These are phyloP conservation scores for Fusarium verticillioides DNA, from an alignment of 2,329 filamentous ascomycete genomes.

Conservation along the genomic window DNA sequence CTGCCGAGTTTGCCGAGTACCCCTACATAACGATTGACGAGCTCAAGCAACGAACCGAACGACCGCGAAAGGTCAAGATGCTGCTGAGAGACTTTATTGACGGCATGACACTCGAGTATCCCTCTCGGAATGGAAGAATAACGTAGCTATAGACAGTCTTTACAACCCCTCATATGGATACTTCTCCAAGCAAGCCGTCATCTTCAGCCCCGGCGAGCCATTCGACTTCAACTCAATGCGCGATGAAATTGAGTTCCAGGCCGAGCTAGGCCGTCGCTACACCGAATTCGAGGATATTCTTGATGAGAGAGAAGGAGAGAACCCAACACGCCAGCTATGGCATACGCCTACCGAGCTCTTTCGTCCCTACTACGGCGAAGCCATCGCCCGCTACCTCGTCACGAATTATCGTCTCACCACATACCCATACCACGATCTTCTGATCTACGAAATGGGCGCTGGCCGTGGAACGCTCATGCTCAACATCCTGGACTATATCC, in stretches of 20 bases:
- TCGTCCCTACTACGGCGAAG: conserved; percentile 94
- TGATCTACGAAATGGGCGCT: conserved; percentile 99
- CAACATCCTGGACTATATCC: conserved; percentile 97
- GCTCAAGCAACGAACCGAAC: conserved; percentile 75
- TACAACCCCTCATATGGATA: conserved; percentile 97
- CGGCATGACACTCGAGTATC: conserved; percentile 61
- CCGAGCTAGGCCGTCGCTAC: conserved; percentile 80
- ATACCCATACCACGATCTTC: conserved; percentile 95
- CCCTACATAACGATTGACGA: conserved; percentile 87
- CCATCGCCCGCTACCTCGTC: conserved; percentile 94
- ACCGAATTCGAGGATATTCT: conserved; percentile 89
- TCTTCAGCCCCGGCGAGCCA: conserved; percentile 91
- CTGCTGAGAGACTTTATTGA: conserved; percentile 97
- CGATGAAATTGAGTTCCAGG: conserved; percentile 88
- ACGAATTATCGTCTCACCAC: conserved; percentile 94
- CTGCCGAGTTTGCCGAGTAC: conserved; percentile 82
- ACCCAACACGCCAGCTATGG: conserved; percentile 89
- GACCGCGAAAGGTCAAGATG: conserved; percentile 94
- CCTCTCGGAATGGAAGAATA: conserved; percentile 37
- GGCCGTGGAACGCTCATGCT: conserved; percentile 98
- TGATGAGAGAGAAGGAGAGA: conserved; percentile 73
- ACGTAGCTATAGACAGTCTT: conserved; percentile 74
- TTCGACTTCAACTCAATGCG: conserved; percentile 86
- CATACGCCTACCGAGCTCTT: conserved; percentile 98
- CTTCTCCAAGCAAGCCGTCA: conserved; percentile 95